These are phyloP conservation scores for Neoascochyta sp. DNA, from an alignment of 2,329 filamentous ascomycete species.

Conservation along the genomic window DNA sequence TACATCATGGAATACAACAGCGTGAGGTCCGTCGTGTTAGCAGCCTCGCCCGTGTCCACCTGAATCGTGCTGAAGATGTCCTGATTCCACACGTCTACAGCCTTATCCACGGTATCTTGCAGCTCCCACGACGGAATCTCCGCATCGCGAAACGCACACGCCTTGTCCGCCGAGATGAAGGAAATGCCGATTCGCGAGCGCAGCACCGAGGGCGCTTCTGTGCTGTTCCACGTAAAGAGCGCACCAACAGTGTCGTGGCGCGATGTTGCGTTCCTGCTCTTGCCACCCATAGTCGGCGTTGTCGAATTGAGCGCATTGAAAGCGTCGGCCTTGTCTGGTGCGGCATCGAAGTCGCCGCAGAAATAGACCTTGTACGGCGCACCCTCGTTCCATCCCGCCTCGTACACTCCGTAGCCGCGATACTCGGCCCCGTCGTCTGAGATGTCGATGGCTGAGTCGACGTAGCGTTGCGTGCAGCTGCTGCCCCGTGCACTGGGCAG, in stretches of 20 bases:
- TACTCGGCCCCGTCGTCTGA: conserved; percentile 21
- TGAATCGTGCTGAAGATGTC: conserved; percentile 57
- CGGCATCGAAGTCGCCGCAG: conserved; percentile 26
- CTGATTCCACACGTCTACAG: conserved; percentile 43
- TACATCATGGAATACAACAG: conserved; percentile 66
- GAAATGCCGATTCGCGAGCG: conserved; percentile 50
- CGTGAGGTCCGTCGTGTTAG: conserved; percentile 50
- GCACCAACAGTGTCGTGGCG: conserved; percentile 48
- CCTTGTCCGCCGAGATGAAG: conserved; percentile 47
- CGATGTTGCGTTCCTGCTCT: conserved; percentile 8
- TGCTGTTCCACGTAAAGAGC: conserved; percentile 45
- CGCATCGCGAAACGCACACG: conserved; percentile 43
- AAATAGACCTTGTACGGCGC: conserved; percentile 27
- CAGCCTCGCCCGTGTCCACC: conserved; percentile 52
- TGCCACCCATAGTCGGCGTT: conserved; percentile 5
- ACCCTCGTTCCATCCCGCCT: conserved; percentile 32
- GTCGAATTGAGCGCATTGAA: conserved; percentile 46
- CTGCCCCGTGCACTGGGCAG: conserved; percentile 20
- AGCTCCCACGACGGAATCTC: conserved; percentile 45
- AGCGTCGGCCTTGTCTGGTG: conserved; percentile 39
- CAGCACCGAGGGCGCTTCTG: conserved; percentile 35
- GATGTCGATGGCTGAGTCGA: conserved; percentile 17
- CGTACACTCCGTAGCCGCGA: conserved; percentile 23
- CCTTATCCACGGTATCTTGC: conserved; percentile 36
- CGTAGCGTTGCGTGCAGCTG: conserved; percentile 22